Percentiles rank a stretch among this genome's conserved stretches.
phyloP scores from a whole-genome alignment of 2,329 filamentous ascomycete species.

The Trichoderma brevicompactum region DNA sequence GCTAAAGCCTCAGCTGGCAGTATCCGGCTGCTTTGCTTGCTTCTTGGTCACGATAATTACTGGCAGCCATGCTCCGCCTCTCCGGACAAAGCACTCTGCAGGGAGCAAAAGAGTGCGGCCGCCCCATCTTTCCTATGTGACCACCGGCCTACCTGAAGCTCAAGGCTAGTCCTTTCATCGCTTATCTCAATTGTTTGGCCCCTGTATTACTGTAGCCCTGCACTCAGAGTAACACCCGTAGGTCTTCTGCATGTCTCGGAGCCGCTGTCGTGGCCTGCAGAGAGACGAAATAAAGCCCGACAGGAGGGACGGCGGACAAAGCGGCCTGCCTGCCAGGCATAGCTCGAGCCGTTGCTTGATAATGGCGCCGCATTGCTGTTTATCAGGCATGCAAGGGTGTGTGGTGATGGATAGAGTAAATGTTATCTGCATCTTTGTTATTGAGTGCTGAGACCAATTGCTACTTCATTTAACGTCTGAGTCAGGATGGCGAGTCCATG shows the following conservation, averaged over 20 bases:
- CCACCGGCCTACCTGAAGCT: neutral
- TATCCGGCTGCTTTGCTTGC: neutral
- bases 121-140: neutral
- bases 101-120: no score
- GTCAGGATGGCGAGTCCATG: neutral
- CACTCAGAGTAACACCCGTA: neutral
- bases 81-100: no score
- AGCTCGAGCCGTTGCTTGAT: neutral
- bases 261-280: neutral
- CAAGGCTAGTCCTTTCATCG: conserved; percentile 5
- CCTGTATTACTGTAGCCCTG: conserved; percentile 4
- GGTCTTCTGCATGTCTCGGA: conserved; percentile 6
- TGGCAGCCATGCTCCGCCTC: no score
- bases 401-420: neutral
- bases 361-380: neutral
- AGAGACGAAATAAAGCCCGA: neutral
- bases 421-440: neutral
- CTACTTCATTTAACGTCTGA: neutral
- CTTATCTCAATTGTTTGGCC: conserved; percentile 18
- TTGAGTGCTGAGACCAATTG: neutral
- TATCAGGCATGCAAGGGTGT: neutral
- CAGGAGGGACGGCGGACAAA: neutral
- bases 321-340: neutral
- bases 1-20: neutral
- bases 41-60: neutral